Base-by-base conservation (phyloP, 2,329 filamentous ascomycete genomes). In the Aspergillus uvarum region DNA sequence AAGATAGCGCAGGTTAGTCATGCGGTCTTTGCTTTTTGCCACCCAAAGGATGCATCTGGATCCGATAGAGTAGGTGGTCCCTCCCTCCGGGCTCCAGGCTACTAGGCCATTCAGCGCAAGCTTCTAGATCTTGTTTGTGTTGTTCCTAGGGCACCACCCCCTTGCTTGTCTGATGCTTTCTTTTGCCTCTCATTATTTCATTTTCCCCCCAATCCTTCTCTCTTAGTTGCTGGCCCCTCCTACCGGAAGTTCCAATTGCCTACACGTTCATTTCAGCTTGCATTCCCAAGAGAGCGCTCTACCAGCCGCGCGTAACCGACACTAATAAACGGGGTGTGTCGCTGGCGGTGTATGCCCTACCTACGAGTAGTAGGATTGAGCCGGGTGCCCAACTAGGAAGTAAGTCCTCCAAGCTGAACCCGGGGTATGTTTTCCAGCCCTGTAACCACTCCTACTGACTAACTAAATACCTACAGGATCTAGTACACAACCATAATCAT, bases 101-200 rank as follows among this genome's bases (percentile, higher is more conserved):
- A 29, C 26, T 29, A 29, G 38, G 16, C 32, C 47, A 44, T 12
- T 47, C 47, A 47, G 19, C 44, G 52, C 38, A 54, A 29, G 52
- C 52, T 54, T 54, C 52, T 54, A 54, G 52, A 47, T 47, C 52
- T 54, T 47, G 24, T 54, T 54, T 19, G 38, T 19, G 14, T 44
- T 44, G n/a, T 44, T 44, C 38, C 31, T 54, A 44, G 26, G 26
- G 22, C 22, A 47, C 38, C 42, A 31, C 12, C 10, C 51, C 51
- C 19, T 44, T 44, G 38, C 52, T 31, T 47, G 35, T 26, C n/a
- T 53, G 38, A 24, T 12, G 29, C n/a, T 29, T 19, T 32, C 38
- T 47, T 26, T 10, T 38, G 7, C 26, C 32, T 42, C n/a, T 19
- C n/a, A 29, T 16, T 19, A 10, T 32, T 22, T 26, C 10, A 19